A percentile compares a stretch with the other conserved stretches of the same genome.
Evolutionary conservation across 2,329 filamentous ascomycete species (phyloP).

Genomic region (Pseudonectria buxi): DNA sequence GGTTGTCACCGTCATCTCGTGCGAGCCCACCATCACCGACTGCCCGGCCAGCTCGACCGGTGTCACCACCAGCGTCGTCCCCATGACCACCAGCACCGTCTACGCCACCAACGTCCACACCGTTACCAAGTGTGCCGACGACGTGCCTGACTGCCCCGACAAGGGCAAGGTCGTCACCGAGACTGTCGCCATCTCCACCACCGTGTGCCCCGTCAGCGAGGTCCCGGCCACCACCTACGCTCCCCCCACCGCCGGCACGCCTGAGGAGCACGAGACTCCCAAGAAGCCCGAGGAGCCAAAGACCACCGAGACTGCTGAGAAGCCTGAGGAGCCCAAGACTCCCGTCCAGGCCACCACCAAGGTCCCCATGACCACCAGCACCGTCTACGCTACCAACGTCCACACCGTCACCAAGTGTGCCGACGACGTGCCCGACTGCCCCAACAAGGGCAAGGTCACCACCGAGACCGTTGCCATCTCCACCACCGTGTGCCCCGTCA

Average conservation of each 20-base stretch:
- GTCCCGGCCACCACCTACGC: conserved; percentile 13
- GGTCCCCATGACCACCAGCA: conserved; percentile 40
- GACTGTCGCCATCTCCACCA: conserved; percentile 33
- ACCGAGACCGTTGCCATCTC: conserved; percentile 33
- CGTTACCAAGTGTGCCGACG: conserved; percentile 54
- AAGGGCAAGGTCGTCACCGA: conserved; percentile 32
- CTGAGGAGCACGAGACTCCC: conserved; percentile 3
- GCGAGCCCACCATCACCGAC: conserved; percentile 53
- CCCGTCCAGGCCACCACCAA: conserved; percentile 25
- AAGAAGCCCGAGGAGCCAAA: conserved; percentile 6
- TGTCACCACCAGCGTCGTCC: conserved; percentile 31
- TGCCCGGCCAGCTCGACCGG: conserved; percentile 44
- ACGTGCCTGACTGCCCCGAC: conserved; percentile 56
- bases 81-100: conserved; percentile 46
- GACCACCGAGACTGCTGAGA: conserved; percentile 2
- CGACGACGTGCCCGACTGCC: conserved; percentile 57
- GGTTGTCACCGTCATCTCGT: conserved; percentile 55
- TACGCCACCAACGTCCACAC: conserved; percentile 54
- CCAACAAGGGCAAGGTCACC: conserved; percentile 32
- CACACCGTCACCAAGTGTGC: conserved; percentile 57
- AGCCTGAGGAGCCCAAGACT: conserved; percentile 3
- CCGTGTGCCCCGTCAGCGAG: conserved; percentile 31
- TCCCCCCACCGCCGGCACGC: conserved; percentile 1
- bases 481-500: conserved; percentile 35
- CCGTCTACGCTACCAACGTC: conserved; percentile 52